phyloP scores from a whole-genome alignment of 768 basidiomycete genomes.

The Boletus reticulatus region DNA sequence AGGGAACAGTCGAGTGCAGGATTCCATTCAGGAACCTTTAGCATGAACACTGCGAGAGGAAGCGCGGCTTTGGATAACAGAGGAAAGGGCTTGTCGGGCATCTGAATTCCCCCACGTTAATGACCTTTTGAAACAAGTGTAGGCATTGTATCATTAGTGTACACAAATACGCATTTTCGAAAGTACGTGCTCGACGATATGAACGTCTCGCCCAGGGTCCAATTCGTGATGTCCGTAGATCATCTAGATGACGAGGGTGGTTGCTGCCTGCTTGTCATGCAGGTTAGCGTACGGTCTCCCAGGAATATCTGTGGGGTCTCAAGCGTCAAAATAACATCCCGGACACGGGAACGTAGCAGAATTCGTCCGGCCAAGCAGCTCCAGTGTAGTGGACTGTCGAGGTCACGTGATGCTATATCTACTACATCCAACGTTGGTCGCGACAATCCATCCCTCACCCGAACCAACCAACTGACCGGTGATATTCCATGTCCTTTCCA shows the following conservation, averaged over 20 bases:
- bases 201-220: too few species aligned
- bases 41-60: conserved; percentile 28
- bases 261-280: too few species aligned
- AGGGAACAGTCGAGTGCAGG: conserved; percentile 53
- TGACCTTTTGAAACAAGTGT: background rate
- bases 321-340: too few species aligned
- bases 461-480: too few species aligned
- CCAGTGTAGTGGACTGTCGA: too few species aligned
- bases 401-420: conserved; percentile 10
- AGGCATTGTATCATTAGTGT: conserved; percentile 19
- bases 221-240: too few species aligned
- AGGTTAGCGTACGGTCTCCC: too few species aligned
- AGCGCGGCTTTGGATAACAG: conserved; percentile 39
- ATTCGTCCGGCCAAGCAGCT: too few species aligned
- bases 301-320: too few species aligned
- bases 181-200: background rate
- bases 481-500: conserved; percentile 2
- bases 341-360: too few species aligned
- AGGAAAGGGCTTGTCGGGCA: conserved; percentile 38
- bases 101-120: conserved; percentile 21
- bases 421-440: conserved; percentile 12
- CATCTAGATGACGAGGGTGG: too few species aligned
- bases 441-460: conserved; percentile 9
- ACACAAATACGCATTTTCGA: background rate
- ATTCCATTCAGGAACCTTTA: conserved; percentile 26